Percentiles rank a stretch among this genome's conserved stretches.
These are phyloP conservation scores for Pichia gijzeniarum DNA, from an alignment of 805 yeast genomes.

Conservation along the genomic window DNA sequence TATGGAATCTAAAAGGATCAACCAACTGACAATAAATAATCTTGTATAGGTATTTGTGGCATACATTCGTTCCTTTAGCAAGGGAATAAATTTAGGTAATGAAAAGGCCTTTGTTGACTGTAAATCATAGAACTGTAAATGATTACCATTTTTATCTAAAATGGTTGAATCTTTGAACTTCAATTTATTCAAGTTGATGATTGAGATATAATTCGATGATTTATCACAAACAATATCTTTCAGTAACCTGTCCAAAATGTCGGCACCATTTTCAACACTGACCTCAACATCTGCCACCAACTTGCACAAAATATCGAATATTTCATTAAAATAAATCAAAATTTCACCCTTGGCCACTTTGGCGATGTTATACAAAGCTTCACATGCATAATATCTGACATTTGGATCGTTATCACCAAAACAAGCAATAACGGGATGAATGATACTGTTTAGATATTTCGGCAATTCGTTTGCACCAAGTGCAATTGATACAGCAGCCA, in stretches of 20 bases:
- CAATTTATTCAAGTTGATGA: conserved; percentile 32
- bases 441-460: conserved; percentile 70
- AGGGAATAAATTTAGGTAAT: conserved; percentile 79
- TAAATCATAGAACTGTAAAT: conserved; percentile 51
- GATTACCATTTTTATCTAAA: conserved; percentile 49
- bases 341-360: conserved; percentile 96
- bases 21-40: conserved; percentile 89
- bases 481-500: conserved; percentile 94
- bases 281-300: conserved; percentile 87
- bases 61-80: conserved; percentile 85
- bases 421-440: conserved; percentile 91
- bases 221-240: conserved; percentile 95
- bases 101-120: conserved; percentile 70
- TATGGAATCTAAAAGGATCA: conserved; percentile 82
- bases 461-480: conserved; percentile 82
- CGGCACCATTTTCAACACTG: conserved; percentile 93
- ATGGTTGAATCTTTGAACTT: conserved; percentile 36
- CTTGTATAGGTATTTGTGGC: conserved; percentile 90
- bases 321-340: conserved; percentile 83
- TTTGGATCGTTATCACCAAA: conserved; percentile 97
- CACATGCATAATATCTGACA: conserved; percentile 95
- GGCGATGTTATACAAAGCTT: conserved; percentile 89
- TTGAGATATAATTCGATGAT: conserved; percentile 79
- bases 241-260: conserved; percentile 78
- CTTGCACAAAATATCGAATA: conserved; percentile 86